Percentiles rank a stretch among this genome's conserved stretches.
Conservation (phyloP, 108 stramenopile genomes). For the Nitzschia palea region DNA sequence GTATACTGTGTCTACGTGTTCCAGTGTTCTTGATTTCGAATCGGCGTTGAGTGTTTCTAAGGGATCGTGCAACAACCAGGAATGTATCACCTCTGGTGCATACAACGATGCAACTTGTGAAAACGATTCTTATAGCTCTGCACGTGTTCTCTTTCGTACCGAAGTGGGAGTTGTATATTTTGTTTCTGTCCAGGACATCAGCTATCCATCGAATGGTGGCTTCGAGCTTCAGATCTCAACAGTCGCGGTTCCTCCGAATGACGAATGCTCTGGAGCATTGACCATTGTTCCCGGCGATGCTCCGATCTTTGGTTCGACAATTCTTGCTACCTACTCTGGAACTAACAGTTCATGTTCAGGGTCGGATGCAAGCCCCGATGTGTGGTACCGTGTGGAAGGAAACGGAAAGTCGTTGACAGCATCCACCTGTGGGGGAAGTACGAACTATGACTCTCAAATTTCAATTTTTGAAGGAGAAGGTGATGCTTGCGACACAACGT, state of each 20-base stretch:
- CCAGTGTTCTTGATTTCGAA: constrained; percentile 11
- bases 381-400: constrained; percentile 29
- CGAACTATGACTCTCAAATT: constrained; percentile 24
- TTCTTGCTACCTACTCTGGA: not conserved
- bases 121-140: not conserved
- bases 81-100: constrained; percentile 12
- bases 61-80: constrained; percentile 9
- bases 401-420: constrained; percentile 19
- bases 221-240: constrained; percentile 5
- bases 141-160: constrained; percentile 10
- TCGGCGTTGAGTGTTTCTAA: constrained; percentile 17
- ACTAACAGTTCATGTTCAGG: not conserved
- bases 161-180: too few relatives aligned
- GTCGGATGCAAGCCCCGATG: not conserved
- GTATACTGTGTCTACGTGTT: constrained; percentile 19
- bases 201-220: not conserved
- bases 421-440: constrained; percentile 12
- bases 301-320: constrained; percentile 3
- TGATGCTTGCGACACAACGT: constrained; percentile 3
- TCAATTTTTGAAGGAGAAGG: constrained; percentile 21
- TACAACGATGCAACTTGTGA: constrained; percentile 12
- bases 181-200: constrained; percentile 3
- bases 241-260: constrained; percentile 8
- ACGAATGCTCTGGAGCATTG: constrained; percentile 6
- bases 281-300: not conserved